Evolutionary conservation across 1,139 yeast genomes (phyloP), one percentile per base, ranked within the genome.

Genomic region (Geotrichum histeridarum): DNA sequence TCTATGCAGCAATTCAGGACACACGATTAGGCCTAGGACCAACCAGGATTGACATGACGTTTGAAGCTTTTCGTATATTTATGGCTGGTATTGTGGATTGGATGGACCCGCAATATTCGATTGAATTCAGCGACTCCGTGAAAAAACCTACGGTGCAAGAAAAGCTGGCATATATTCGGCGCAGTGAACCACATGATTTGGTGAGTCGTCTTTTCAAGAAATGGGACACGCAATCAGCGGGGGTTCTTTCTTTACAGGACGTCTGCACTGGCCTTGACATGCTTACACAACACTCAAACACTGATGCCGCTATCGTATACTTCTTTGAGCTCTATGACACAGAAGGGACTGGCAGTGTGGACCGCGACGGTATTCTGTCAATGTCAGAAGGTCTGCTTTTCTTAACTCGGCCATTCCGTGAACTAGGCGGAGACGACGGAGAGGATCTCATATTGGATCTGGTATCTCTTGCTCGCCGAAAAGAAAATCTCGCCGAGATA

Each of bases 51-150:
- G 76, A 77, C 50, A 87, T 93, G 93, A 84, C 83, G 61, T 83
- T 80, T 63, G 81, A 79, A 30, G 81, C 87, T 1, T 93, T 89
- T 66, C 77, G 77, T 53, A 74, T 79, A 49, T 90, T 93, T 67
- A 77, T 93, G 83, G 75, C 84, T 4, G 91, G 89, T 50, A 76
- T 90, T n/a, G 85, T 90, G 57, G 93, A 86, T 64, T 93, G 96
- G 94, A 68, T 67, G 65, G 66, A 75, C 38, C 73, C 72, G 6
- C 62, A 63, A 46, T 61, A 56, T 45, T 39, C 45, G n/a, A 22
- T 48, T 5, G 44, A 42, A 14, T 42, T 17, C 31, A 17, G 31
- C 8, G 54, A 41, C 11, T 17, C 31, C 32, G 39, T 30, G 15
- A 15, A 30, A 11, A 14, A 50, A 2, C 17, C 41, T 32, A 36